phyloP scores from a whole-genome alignment of 768 basidiomycete genomes.

The Peribolospora baueri region DNA sequence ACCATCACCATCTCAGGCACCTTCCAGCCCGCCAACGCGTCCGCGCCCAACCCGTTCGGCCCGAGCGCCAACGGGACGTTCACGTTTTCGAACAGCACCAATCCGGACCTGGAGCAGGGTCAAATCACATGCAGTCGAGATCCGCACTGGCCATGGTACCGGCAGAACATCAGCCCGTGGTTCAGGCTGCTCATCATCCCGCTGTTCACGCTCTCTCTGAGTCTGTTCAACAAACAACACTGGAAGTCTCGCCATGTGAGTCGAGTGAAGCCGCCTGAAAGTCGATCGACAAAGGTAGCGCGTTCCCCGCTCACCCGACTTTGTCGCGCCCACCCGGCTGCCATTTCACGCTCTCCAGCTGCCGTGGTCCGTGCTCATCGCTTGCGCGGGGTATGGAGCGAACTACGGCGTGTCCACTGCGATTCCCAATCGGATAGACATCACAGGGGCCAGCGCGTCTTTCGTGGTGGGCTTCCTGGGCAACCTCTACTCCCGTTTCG shows the following conservation, averaged over 20 bases:
- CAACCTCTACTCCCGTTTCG: conserved; percentile 11
- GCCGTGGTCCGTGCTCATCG: too few species aligned
- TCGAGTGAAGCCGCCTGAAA: too few species aligned
- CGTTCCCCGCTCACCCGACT: too few species aligned
- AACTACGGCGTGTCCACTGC: too few species aligned
- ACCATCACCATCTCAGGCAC: conserved; percentile 5
- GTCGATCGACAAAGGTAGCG: too few species aligned
- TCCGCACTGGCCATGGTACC: conserved; percentile 10
- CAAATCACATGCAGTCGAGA: conserved; percentile 8
- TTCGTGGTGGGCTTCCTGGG: conserved; percentile 13
- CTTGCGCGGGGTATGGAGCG: too few species aligned
- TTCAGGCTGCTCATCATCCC: conserved; percentile 21
- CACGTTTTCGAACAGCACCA: conserved; percentile 10
- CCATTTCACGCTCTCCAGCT: too few species aligned
- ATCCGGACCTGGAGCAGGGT: conserved; percentile 1
- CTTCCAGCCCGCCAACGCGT: conserved; percentile 7
- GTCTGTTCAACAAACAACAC: conserved; percentile 18
- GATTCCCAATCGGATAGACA: too few species aligned
- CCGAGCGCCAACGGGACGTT: conserved; percentile 3
- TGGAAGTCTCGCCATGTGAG: too few species aligned
- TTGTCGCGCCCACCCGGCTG: too few species aligned
- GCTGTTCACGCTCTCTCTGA: conserved; percentile 19
- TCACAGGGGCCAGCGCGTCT: conserved; percentile 5
- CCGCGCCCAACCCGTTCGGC: neutral
- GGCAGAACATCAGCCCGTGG: conserved; percentile 7